Evolutionary conservation across 2,329 filamentous ascomycete species (phyloP), one percentile per base, ranked within the genome.

Genomic region (Lachnellula willkommii): DNA sequence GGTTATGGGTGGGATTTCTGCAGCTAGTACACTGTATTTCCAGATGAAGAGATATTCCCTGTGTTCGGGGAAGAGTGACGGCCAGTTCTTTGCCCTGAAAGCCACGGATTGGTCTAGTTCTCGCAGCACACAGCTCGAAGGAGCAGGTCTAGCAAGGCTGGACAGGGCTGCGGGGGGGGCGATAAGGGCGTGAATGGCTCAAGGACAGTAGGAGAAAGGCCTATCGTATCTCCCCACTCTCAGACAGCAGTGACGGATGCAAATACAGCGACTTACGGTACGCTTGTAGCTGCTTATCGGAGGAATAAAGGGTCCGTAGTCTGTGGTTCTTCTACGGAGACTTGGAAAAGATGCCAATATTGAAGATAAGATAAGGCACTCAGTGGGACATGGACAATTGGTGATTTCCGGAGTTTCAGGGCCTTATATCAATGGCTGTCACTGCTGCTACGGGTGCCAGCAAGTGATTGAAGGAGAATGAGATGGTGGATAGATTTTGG

Each of bases 391-490:
- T 32, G 1, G 28, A 32, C 28, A 32, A 3, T 32, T 32, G 9
- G 9, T 32, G 28, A 12, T 32, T 32, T 32, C 28, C 28, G 28
- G 9, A 9, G 28, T 32, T 28, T 32, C 28, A 32, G 28, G 28
- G 28, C 28, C 28, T 32, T 32, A 12, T 28, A 11, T 65, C 62
- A 65, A 49, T 60, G 63, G 47, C 59, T 66, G 43, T 65, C 61
- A 40, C 28, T 32, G 55, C 58, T 59, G 47, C 58, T 61, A 53
- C 61, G 60, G 36, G 60, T 56, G 32, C 65, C 63, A 45, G 65
- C 66, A 39, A 67, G 59, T 53, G 63, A 66, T 61, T 64, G 65
- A 60, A 68, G 60, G 47, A 68, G 63, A 51, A 68, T 60, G 50
- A 68, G 65, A 55, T 67, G 54, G 52, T 63, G 54, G 40, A 57